A percentile compares a stretch with the other conserved stretches of the same genome.
phyloP scores from a whole-genome alignment of 208 protist genomes.

The Trypanosoma rangeli region DNA sequence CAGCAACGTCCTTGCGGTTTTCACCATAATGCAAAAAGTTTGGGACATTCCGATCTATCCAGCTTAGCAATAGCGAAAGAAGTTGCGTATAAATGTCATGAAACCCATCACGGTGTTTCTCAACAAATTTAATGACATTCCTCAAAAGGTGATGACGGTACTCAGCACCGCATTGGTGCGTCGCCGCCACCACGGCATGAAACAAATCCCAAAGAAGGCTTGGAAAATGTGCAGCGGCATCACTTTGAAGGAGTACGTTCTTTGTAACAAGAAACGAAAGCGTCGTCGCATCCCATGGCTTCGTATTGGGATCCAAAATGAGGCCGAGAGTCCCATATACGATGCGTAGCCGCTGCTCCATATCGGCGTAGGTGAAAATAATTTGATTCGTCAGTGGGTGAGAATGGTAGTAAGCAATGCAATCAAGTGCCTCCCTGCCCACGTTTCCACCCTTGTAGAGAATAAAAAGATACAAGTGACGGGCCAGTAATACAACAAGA shows the following conservation, averaged over 20 bases:
- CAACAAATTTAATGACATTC: constrained; percentile 66
- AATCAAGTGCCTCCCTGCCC: constrained; percentile 52
- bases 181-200: constrained; percentile 82
- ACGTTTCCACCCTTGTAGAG: constrained; percentile 46
- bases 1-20: constrained; percentile 68
- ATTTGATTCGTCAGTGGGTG: constrained; percentile 75
- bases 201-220: constrained; percentile 83
- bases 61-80: constrained; percentile 68
- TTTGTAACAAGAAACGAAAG: constrained; percentile 61
- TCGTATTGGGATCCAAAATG: constrained; percentile 60
- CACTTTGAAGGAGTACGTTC: constrained; percentile 59
- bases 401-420: constrained; percentile 65
- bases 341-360: constrained; percentile 55
- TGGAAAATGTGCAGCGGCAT: constrained; percentile 42
- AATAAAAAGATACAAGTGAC: constrained; percentile 83
- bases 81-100: constrained; percentile 46
- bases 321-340: constrained; percentile 55
- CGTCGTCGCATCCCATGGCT: constrained; percentile 76
- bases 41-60: constrained; percentile 56
- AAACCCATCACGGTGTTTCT: constrained; percentile 24
- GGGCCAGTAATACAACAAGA: constrained; percentile 83
- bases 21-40: constrained; percentile 33
- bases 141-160: constrained; percentile 70
- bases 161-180: constrained; percentile 66
- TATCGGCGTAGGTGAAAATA: constrained; percentile 43